Conservation (phyloP, 768 basidiomycete genomes). For the Galerina marginata region DNA sequence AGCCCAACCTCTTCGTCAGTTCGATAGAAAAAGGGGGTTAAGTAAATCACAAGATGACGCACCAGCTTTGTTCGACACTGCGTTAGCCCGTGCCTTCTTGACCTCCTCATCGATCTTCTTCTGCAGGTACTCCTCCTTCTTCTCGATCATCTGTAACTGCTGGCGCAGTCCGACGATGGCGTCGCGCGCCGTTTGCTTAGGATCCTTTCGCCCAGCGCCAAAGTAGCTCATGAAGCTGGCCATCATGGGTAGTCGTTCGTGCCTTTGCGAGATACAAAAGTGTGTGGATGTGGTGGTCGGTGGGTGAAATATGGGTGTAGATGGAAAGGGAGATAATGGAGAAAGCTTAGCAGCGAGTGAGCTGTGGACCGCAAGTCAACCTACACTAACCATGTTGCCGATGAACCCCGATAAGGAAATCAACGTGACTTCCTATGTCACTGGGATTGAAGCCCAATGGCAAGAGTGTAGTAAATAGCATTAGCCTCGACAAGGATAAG, state of each 20-base stretch:
- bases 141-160: slow-evolving; percentile 96
- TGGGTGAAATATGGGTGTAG: slow-evolving; percentile 4
- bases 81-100: slow-evolving; percentile 91
- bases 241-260: slow-evolving; percentile 56
- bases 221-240: slow-evolving; percentile 88
- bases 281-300: slow-evolving; percentile 13
- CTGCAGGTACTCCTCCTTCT: slow-evolving; percentile 97
- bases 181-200: slow-evolving; percentile 85
- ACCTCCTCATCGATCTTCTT: slow-evolving; percentile 96
- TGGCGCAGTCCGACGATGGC: slow-evolving; percentile 93
- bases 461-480: too few relatives aligned
- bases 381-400: slow-evolving; percentile 24
- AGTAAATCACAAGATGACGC: slow-evolving; percentile 37
- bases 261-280: not conserved
- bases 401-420: slow-evolving; percentile 46
- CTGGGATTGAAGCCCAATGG: not conserved
- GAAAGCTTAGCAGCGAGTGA: slow-evolving; percentile 9
- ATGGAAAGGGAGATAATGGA: not conserved
- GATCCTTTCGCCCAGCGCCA: slow-evolving; percentile 73
- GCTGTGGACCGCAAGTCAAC: slow-evolving; percentile 17
- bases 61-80: slow-evolving; percentile 93
- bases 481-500: not conserved
- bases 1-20: too few relatives aligned
- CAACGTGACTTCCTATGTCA: slow-evolving; percentile 20
- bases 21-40: too few relatives aligned